Conservation (phyloP, 1,139 yeast species). For the Hansenula sp. region DNA sequence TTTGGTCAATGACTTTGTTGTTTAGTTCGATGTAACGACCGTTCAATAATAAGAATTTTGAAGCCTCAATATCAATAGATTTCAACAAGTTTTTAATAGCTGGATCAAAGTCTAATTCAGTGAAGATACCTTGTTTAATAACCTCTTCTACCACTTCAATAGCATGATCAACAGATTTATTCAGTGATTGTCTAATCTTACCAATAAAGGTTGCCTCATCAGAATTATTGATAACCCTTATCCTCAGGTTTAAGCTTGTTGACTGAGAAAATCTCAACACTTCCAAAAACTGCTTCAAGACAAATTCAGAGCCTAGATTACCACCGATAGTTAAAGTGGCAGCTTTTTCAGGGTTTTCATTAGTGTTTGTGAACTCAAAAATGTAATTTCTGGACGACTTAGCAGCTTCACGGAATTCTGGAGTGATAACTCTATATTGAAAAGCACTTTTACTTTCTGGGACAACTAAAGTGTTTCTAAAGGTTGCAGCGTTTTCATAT, state of each 20-base stretch:
- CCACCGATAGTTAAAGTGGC: slow-evolving; percentile 55
- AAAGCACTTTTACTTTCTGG: slow-evolving; percentile 29
- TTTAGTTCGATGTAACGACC: slow-evolving; percentile 39
- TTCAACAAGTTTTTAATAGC: slow-evolving; percentile 4
- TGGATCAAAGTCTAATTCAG: slow-evolving; percentile 1
- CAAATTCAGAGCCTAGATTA: slow-evolving; percentile 36
- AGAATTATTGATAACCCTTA: slow-evolving; percentile 31
- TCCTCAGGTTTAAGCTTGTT: slow-evolving; percentile 28
- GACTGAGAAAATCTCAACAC: slow-evolving; percentile 26
- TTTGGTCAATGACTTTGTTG: slow-evolving; percentile 14
- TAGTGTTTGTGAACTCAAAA: slow-evolving; percentile 15
- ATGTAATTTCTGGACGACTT: slow-evolving; percentile 20
- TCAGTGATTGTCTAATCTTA: slow-evolving; percentile 14
- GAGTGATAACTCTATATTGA: slow-evolving; percentile 33
- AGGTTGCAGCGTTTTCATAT: slow-evolving; percentile 17
- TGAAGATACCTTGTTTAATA: slow-evolving; percentile 10
- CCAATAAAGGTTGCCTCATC: slow-evolving; percentile 18
- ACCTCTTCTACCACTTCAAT: slow-evolving; percentile 10
- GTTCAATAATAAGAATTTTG: slow-evolving; percentile 29
- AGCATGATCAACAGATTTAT: slow-evolving; percentile 13
- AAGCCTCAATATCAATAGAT: slow-evolving; percentile 10
- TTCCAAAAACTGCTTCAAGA: slow-evolving; percentile 40
- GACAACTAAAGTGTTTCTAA: slow-evolving; percentile 30
- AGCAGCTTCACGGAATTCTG: slow-evolving; percentile 25
- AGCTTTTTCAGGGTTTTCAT: slow-evolving; percentile 14